Conservation (phyloP, 2,329 filamentous ascomycete genomes). For the Talaromyces funiculosus region DNA sequence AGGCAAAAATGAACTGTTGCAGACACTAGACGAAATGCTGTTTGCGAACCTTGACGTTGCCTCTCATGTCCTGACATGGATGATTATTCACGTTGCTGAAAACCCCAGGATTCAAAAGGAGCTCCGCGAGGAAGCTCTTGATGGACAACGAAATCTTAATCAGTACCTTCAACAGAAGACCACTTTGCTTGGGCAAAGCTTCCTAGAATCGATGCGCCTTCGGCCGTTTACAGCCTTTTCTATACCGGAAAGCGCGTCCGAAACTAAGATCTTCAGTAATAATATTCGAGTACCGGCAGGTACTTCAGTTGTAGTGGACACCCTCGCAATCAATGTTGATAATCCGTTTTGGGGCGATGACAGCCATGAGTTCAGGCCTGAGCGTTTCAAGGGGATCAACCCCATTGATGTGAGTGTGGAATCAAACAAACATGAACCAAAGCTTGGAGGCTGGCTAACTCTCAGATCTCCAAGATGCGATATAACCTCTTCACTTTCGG, state of each 20-base stretch:
- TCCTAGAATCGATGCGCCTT: slow-evolving; percentile 26
- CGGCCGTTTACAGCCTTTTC: not conserved
- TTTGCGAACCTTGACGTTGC: slow-evolving; percentile 48
- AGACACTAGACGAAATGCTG: slow-evolving; percentile 45
- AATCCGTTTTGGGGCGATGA: slow-evolving; percentile 39
- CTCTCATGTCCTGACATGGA: slow-evolving; percentile 40
- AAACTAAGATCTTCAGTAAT: not conserved
- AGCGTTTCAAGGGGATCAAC: slow-evolving; percentile 15
- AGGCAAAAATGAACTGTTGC: slow-evolving; percentile 13
- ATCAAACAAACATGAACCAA: too few species aligned
- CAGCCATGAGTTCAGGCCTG: slow-evolving; percentile 29
- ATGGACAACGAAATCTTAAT: not conserved
- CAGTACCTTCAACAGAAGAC: not conserved
- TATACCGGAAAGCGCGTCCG: not conserved
- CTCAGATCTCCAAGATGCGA: not conserved
- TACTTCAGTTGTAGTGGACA: slow-evolving; percentile 35
- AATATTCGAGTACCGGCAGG: slow-evolving; percentile 14
- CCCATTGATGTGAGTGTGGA: not conserved
- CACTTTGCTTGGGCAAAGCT: slow-evolving; percentile 27
- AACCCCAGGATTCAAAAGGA: not conserved
- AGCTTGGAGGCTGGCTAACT: not conserved
- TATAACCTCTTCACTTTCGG: slow-evolving; percentile 3
- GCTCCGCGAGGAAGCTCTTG: not conserved
- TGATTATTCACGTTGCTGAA: slow-evolving; percentile 33
- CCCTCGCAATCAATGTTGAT: slow-evolving; percentile 39